Base-by-base conservation (phyloP, 2,329 filamentous ascomycete species). In the Aspergillus clavatus region DNA sequence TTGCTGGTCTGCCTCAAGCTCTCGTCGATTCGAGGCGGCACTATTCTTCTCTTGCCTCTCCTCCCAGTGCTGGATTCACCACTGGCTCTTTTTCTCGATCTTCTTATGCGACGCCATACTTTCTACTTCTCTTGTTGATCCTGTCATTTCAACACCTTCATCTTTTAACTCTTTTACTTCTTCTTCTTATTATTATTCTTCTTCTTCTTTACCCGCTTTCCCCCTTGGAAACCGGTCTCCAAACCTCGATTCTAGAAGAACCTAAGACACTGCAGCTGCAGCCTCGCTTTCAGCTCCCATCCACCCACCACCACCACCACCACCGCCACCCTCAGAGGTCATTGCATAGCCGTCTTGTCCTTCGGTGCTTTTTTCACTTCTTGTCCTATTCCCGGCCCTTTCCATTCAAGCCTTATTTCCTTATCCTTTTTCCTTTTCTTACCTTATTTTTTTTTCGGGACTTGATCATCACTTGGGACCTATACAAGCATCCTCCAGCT, bases 11-110 rank as follows among this genome's bases (percentile, higher is more conserved):
- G n/a, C n/a, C n/a, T n/a, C n/a, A n/a, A n/a, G n/a, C n/a, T n/a
- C n/a, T n/a, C n/a, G n/a, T n/a, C n/a, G n/a, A n/a, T n/a, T n/a
- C n/a, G n/a, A 24, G 42, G 21, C 16, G 37, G 48, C 51, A 43
- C 48, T 45, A 36, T 46, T 31, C 45, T 44, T 43, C 40, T 49
- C 35, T 51, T 42, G 27, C 35, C 31, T 35, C 27, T 37, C n/a
- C 19, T 49, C 29, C 31, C 40, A 42, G 27, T 35, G 38, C 23
- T 24, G 23, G 23, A 24, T 24, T 8, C 23, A 5, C 23, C 23
- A 4, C 23, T 8, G 8, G 8, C n/a, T 24, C 23, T 24, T 5
- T 5, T 8, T 8, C 23, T 5, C 23, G 23, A 24, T 5, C 23
- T 4, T 4, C 8, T 8, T 24, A 24, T 43, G 39, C 39, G 35